Base-by-base conservation (phyloP, 1,284 basidiomycete genomes). In the Cryptococcus jaspeensis region DNA sequence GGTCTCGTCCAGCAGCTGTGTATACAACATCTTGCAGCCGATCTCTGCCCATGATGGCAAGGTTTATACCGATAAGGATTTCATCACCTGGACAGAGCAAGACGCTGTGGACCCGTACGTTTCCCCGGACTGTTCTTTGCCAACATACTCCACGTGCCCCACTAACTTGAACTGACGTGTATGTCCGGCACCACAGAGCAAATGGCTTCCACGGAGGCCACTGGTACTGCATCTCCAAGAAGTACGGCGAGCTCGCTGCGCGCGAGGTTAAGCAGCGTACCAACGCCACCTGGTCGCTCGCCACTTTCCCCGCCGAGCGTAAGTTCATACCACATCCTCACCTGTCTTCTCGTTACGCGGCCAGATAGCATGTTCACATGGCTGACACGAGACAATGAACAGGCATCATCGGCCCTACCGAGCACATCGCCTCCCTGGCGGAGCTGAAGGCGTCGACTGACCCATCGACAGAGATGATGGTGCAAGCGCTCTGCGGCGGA, bases 1-100 rank as follows among this genome's bases (percentile, higher is more conserved):
- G 51, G 79, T 80, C 6, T 79, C 79, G 2, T 80, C 79, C 0
- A 78, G 78, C 50, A 79, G 77, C 1, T 56, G 67, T 1, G 60
- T 70, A 37, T 51, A 69, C 2, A 64, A 69, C 52, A 54, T 58
- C 32, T 36, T 47, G 48, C 57, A 61, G 25, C 67, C 71, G 5
- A 28, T 53, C 28, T 42, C 52, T 9, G 52, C 53, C 32, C 58
- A 65, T 35, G 48, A 36, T 9, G 62, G 54, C n/a, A 43, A 28
- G 40, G 51, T 58, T 9, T 72, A 72, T 60, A 73, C 67, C 28
- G 71, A 74, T 53, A 57, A 69, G 11, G 72, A 74, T 50, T 74
- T 72, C 72, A 62, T 68, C n/a, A 65, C 71, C 0, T 55, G 61
- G 42, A 65, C 67, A 13, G 61, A 64, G 45, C 51, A 67, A 35